Conservation (phyloP, 2,329 filamentous ascomycete genomes). For the Epichloe sylvatica region DNA sequence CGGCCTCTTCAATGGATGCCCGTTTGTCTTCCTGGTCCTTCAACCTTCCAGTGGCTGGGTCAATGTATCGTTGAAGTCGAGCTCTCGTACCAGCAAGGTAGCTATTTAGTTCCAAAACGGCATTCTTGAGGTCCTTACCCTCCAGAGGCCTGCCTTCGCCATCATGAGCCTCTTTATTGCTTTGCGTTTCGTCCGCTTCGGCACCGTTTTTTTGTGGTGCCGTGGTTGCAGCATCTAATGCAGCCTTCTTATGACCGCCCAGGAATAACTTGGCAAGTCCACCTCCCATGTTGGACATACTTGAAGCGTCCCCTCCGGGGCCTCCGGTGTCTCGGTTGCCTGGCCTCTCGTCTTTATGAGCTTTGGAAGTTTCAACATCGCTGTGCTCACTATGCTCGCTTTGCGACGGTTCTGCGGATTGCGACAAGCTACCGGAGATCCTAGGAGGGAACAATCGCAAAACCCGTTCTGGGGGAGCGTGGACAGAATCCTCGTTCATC, state of each 20-base stretch:
- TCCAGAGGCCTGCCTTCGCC: conserved; percentile 43
- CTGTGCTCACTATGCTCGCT: conserved; percentile 32
- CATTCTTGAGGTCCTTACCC: conserved; percentile 70
- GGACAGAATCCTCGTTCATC: conserved; percentile 70
- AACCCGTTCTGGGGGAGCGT: conserved; percentile 84
- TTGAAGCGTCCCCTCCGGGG: conserved; percentile 12
- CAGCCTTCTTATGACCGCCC: conserved; percentile 30
- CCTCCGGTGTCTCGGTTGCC: conserved; percentile 12
- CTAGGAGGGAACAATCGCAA: conserved; percentile 69
- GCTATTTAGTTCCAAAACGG: conserved; percentile 69
- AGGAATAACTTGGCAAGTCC: conserved; percentile 43
- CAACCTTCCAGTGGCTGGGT: conserved; percentile 48
- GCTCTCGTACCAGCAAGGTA: conserved; percentile 79
- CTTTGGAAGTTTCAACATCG: conserved; percentile 20
- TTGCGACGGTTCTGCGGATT: conserved; percentile 27
- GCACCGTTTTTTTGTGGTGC: conserved; percentile 40
- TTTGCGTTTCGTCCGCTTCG: conserved; percentile 42
- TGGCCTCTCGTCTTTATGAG: conserved; percentile 15
- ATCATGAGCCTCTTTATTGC: conserved; percentile 27
- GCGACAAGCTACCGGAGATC: conserved; percentile 71
- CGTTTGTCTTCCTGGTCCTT: conserved; percentile 34
- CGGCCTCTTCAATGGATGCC: conserved; percentile 32
- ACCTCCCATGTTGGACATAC: conserved; percentile 25
- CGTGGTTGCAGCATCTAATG: conserved; percentile 45
- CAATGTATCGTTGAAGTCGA: conserved; percentile 46